A percentile compares a stretch with the other conserved stretches of the same genome.
Conservation (phyloP, 805 yeast genomes). For the Phaffomyces opuntiae region DNA sequence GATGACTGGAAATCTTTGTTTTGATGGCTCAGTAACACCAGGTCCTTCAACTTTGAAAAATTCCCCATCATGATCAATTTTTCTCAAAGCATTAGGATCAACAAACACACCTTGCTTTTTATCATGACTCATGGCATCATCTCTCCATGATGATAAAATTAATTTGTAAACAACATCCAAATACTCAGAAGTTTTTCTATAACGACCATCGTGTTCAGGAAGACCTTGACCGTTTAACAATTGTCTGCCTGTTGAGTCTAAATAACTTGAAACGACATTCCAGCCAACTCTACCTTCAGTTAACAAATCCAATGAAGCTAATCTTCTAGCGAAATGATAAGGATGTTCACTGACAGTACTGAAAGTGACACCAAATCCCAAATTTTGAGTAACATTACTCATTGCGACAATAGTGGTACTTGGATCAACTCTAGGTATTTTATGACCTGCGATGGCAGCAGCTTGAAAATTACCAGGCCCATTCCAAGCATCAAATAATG, state of each 20-base stretch:
- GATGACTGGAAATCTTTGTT: constrained; percentile 37
- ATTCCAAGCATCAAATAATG: constrained; percentile 34
- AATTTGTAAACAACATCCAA: constrained; percentile 30
- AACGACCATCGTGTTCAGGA: constrained; percentile 33
- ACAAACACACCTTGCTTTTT: constrained; percentile 21
- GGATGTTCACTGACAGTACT: constrained; percentile 36
- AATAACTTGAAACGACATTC: constrained; percentile 35
- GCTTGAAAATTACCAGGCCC: constrained; percentile 16
- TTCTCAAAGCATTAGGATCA: constrained; percentile 29
- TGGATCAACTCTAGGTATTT: constrained; percentile 34
- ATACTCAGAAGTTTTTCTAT: constrained; percentile 32
- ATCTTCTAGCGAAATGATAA: constrained; percentile 31
- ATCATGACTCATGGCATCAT: constrained; percentile 24
- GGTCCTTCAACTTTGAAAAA: constrained; percentile 37
- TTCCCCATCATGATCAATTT: constrained; percentile 33
- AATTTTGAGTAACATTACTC: constrained; percentile 33
- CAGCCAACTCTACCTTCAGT: constrained; percentile 37
- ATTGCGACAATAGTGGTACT: constrained; percentile 31
- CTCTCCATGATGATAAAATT: constrained; percentile 32
- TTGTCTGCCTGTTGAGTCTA: constrained; percentile 33
- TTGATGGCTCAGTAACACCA: constrained; percentile 33
- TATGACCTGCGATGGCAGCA: constrained; percentile 21
- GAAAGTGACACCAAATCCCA: constrained; percentile 34
- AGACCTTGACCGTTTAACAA: constrained; percentile 27
- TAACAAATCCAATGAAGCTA: constrained; percentile 35